Evolutionary conservation across 768 basidiomycete genomes (phyloP).

Genomic region (Royoungia palumana): DNA sequence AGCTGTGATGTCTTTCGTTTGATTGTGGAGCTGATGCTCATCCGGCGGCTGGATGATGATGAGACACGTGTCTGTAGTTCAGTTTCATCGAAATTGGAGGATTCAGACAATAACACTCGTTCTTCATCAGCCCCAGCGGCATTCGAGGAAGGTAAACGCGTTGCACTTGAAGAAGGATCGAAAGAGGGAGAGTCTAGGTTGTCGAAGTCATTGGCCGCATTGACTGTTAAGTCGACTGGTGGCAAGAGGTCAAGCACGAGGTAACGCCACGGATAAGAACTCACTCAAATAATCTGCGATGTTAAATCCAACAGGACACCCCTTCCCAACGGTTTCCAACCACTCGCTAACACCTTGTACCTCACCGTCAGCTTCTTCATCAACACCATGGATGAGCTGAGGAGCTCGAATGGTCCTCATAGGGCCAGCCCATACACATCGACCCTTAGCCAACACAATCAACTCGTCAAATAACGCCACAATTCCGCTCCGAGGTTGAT

Average conservation of each 20-base stretch:
- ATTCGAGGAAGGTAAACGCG: constrained; percentile 35
- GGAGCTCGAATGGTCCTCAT: constrained; percentile 17
- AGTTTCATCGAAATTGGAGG: constrained; percentile 44
- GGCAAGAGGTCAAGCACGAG: constrained; percentile 5
- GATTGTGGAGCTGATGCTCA: constrained; percentile 51
- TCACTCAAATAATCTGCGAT: constrained; percentile 94
- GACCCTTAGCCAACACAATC: constrained; percentile 79
- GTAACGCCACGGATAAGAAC: constrained; percentile 27
- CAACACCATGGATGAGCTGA: constrained; percentile 4
- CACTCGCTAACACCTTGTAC: constrained; percentile 46
- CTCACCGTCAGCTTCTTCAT: constrained; percentile 13
- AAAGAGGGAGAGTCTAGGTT: constrained; percentile 35
- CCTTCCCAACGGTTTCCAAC: constrained; percentile 71
- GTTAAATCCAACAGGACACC: constrained; percentile 93
- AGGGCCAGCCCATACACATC: constrained; percentile 38
- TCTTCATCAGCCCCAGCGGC: constrained; percentile 65
- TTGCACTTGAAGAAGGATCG: constrained; percentile 20
- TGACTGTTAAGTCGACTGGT: constrained; percentile 73
- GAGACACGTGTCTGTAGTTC: constrained; percentile 45
- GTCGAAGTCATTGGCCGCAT: constrained; percentile 42
- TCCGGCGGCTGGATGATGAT: constrained; percentile 31
- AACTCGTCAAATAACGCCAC: constrained; percentile 94
- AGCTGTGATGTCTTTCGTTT: constrained; percentile 73
- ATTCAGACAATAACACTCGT: constrained; percentile 47
- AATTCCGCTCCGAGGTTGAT: constrained; percentile 97